phyloP scores from a whole-genome alignment of 257 asterid genomes.

The Henckelia pumila region DNA sequence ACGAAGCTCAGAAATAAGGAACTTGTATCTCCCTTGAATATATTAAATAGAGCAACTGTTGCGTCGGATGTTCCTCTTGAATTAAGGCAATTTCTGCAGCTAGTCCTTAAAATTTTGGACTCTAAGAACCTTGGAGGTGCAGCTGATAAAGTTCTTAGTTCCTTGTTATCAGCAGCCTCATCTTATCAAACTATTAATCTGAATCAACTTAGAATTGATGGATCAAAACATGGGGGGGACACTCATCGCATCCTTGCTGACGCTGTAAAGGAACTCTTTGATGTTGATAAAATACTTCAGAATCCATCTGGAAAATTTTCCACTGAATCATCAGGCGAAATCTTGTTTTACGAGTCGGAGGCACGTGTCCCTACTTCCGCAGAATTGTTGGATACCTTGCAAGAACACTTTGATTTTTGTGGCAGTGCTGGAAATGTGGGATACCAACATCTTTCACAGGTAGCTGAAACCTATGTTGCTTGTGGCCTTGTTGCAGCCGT shows the following conservation, averaged over 20 bases:
- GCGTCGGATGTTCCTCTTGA: slow-evolving; percentile 57
- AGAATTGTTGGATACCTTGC: slow-evolving; percentile 61
- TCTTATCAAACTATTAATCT: slow-evolving; percentile 35
- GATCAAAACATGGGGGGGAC: slow-evolving; percentile 32
- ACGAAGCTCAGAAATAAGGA: slow-evolving; percentile 60
- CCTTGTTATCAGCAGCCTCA: slow-evolving; percentile 59
- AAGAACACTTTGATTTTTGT: slow-evolving; percentile 38
- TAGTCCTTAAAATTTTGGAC: slow-evolving; percentile 51
- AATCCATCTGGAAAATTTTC: slow-evolving; percentile 38
- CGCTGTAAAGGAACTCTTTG: slow-evolving; percentile 56
- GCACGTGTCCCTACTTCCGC: slow-evolving; percentile 53
- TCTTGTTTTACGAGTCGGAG: slow-evolving; percentile 49
- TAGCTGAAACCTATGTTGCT: slow-evolving; percentile 32
- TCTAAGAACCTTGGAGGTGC: slow-evolving; percentile 48
- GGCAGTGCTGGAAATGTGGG: slow-evolving; percentile 42
- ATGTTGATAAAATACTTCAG: slow-evolving; percentile 42
- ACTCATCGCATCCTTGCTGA: slow-evolving; percentile 44
- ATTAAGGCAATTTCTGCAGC: slow-evolving; percentile 50
- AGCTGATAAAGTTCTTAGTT: slow-evolving; percentile 50
- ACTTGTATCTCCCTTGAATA: slow-evolving; percentile 53
- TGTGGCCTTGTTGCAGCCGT: slow-evolving; percentile 17
- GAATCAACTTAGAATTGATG: slow-evolving; percentile 32
- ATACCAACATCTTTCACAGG: slow-evolving; percentile 61
- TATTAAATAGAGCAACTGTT: slow-evolving; percentile 49
- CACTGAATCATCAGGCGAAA: slow-evolving; percentile 45